Evolutionary conservation across 257 asterid genomes (phyloP).

Genomic region (Przewalskia tangutica): DNA sequence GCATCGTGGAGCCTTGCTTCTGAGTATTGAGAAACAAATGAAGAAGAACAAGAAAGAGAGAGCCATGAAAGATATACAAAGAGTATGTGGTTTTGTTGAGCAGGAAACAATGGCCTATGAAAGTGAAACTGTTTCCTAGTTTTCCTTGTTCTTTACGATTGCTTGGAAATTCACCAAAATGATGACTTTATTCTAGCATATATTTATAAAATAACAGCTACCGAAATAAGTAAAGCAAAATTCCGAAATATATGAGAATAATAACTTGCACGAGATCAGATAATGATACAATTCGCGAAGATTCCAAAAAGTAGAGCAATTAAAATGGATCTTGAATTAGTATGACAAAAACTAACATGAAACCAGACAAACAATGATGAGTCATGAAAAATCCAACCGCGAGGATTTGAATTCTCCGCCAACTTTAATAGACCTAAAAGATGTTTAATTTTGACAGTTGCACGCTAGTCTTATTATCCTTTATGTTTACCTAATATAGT

Average conservation of each 20-base stretch:
- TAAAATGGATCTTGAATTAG: neutral
- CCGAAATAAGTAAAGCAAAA: neutral
- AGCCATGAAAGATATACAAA: constrained; percentile 10
- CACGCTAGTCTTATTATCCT: neutral
- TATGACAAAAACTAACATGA: neutral
- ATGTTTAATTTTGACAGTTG: neutral
- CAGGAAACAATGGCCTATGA: neutral
- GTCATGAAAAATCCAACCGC: neutral
- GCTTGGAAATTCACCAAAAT: constrained; percentile 7
- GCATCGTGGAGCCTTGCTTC: constrained; percentile 22
- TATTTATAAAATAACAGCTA: neutral
- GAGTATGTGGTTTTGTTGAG: neutral
- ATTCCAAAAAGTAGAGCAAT: neutral
- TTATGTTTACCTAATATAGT: neutral
- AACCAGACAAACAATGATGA: neutral
- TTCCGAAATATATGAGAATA: neutral
- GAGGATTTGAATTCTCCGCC: neutral
- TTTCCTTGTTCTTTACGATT: neutral
- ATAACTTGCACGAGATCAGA: neutral
- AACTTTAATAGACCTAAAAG: neutral
- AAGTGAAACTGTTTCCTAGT: neutral
- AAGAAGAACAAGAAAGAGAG: constrained; percentile 9
- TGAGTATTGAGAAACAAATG: constrained; percentile 9
- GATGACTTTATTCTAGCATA: neutral
- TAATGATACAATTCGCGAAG: neutral